Evolutionary conservation across 106 monocot species (phyloP).

Genomic region (Platanthera zijinensis): DNA sequence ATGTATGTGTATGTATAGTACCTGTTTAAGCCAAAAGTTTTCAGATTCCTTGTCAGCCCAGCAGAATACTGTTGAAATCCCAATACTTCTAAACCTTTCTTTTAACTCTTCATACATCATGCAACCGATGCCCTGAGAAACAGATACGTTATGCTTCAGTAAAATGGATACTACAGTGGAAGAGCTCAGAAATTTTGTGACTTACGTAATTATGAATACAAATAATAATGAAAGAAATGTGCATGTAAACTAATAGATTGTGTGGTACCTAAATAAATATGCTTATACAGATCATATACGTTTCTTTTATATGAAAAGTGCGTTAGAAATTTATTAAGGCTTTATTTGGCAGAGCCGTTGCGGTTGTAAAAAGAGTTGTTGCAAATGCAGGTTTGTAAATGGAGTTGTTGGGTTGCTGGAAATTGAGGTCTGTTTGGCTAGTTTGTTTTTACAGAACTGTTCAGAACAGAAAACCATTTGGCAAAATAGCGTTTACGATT

Average conservation of each 20-base stretch:
- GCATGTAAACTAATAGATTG: background rate
- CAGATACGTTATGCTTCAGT: background rate
- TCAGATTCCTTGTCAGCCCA: conserved; percentile 75
- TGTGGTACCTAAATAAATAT: background rate
- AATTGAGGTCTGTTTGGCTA: no score
- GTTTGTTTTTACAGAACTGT: no score
- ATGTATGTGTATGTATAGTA: conserved; percentile 7
- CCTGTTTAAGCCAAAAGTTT: conserved; percentile 89
- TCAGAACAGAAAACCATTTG: no score
- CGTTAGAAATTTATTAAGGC: no score
- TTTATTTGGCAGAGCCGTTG: no score
- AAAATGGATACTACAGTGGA: background rate
- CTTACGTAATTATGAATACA: background rate
- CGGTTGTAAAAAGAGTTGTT: no score
- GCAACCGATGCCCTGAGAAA: conserved; percentile 55
- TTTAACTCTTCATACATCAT: conserved; percentile 59
- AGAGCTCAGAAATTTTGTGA: background rate
- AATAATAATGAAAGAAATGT: background rate
- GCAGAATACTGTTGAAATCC: conserved; percentile 61
- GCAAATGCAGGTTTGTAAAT: no score
- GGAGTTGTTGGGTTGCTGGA: no score
- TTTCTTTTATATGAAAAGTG: no score
- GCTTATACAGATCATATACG: background rate
- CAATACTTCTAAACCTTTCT: conserved; percentile 58
- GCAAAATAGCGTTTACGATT: no score